These are phyloP conservation scores for Luffa aegyptiaca DNA, from an alignment of 306 rosid genomes.

Conservation along the genomic window DNA sequence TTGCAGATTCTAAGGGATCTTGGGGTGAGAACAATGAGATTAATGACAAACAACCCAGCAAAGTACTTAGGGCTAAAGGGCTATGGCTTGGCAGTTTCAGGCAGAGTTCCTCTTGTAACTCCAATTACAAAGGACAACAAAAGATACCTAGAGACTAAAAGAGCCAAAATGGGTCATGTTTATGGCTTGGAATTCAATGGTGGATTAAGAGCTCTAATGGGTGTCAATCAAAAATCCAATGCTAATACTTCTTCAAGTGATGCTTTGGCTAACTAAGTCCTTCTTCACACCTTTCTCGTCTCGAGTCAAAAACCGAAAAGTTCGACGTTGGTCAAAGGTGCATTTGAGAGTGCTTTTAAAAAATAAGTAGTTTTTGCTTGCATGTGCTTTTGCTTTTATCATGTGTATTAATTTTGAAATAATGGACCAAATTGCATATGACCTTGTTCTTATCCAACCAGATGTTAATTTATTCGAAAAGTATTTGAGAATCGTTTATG, in stretches of 20 bases:
- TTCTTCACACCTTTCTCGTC: background rate
- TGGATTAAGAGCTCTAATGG: constrained; percentile 20
- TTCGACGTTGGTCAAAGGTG: too few species aligned
- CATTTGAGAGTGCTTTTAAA: too few species aligned
- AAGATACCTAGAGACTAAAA: constrained; percentile 64
- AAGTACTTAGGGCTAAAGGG: constrained; percentile 81
- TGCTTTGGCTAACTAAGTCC: background rate
- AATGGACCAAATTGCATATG: too few species aligned
- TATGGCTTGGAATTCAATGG: constrained; percentile 33
- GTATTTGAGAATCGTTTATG: too few species aligned
- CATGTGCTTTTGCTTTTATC: too few species aligned
- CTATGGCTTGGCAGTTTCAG: constrained; percentile 60
- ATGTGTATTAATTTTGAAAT: too few species aligned
- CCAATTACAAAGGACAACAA: constrained; percentile 66
- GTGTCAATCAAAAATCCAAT: constrained; percentile 17
- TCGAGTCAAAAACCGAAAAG: too few species aligned
- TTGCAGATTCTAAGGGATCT: constrained; percentile 61
- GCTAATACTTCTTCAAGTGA: background rate
- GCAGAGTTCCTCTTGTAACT: constrained; percentile 63
- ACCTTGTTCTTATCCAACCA: too few species aligned
- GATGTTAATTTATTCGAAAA: too few species aligned
- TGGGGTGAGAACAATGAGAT: constrained; percentile 73
- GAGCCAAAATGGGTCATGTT: constrained; percentile 67
- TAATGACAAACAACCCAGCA: constrained; percentile 86
- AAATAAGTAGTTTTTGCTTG: too few species aligned